phyloP scores from a whole-genome alignment of 2,329 filamentous ascomycete genomes.

The Penicillium sp. region DNA sequence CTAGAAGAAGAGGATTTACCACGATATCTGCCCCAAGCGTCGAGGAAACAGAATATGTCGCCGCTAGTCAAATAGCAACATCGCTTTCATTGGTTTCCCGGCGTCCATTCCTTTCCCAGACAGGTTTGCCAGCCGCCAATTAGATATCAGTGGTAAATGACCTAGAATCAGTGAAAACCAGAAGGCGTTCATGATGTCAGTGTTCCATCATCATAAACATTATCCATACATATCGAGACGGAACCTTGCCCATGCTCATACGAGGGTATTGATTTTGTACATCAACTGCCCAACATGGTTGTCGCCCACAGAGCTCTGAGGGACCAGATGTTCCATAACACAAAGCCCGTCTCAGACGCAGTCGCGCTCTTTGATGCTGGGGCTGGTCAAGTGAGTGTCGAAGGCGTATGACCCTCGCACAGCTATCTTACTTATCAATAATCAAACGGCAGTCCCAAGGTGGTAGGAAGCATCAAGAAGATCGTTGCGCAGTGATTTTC shows the following conservation, averaged over 20 bases:
- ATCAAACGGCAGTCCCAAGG: slow-evolving; percentile 27
- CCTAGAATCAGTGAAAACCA: background rate
- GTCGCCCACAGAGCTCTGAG: slow-evolving; percentile 13
- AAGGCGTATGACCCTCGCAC: background rate
- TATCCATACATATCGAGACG: background rate
- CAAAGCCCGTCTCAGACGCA: slow-evolving; percentile 24
- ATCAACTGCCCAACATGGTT: slow-evolving; percentile 3
- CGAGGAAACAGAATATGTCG: background rate
- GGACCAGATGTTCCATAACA: slow-evolving; percentile 21
- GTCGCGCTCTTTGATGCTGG: slow-evolving; percentile 31
- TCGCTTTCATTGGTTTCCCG: background rate
- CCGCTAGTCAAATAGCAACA: background rate
- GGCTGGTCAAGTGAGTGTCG: slow-evolving; percentile 24
- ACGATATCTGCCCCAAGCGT: background rate
- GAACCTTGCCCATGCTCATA: background rate
- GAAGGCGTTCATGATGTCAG: slow-evolving; percentile 27
- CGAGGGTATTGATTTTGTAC: background rate
- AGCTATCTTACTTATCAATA: background rate
- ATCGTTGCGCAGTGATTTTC: slow-evolving; percentile 27
- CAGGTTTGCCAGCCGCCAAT: background rate
- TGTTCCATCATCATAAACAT: slow-evolving; percentile 18
- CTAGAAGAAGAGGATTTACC: background rate
- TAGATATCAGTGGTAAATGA: background rate
- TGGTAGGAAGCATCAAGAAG: slow-evolving; percentile 28
- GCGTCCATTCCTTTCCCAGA: no score